Conservation (phyloP, 169 alveolate genomes). For the Plasmodium gonderi region DNA sequence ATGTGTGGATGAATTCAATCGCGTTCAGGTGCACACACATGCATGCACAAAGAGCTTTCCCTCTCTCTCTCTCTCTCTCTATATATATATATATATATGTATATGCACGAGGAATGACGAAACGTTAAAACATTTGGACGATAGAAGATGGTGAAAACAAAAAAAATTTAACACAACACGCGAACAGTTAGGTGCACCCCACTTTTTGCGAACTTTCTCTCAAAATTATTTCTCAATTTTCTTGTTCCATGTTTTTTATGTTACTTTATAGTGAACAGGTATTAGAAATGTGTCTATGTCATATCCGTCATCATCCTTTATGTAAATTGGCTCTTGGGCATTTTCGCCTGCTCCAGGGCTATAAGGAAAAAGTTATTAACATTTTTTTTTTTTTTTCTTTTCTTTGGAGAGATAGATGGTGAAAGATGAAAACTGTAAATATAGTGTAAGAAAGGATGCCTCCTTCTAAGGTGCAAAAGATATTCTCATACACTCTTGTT, state of each 20-base stretch:
- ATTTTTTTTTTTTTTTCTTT: no score
- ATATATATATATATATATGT: not conserved
- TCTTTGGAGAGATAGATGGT: no score
- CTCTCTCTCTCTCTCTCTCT: not conserved
- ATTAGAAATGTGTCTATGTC: constrained; percentile 44
- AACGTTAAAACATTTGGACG: no score
- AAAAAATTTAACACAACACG: not conserved
- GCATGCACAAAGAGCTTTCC: not conserved
- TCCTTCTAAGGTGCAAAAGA: not conserved
- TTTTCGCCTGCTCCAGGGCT: constrained; percentile 72
- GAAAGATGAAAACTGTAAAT: no score
- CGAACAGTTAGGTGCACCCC: not conserved
- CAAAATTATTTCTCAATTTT: not conserved
- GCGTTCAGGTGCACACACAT: not conserved
- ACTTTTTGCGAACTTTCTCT: not conserved
- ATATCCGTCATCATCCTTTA: constrained; percentile 70
- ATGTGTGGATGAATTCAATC: not conserved
- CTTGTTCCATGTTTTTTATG: not conserved
- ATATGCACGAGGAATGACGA: no score
- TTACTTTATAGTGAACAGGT: constrained; percentile 64
- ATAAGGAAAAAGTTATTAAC: not conserved
- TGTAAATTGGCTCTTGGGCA: constrained; percentile 39
- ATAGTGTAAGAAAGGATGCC: not conserved
- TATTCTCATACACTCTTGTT: not conserved
- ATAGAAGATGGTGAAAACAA: not conserved